Percentiles rank a stretch among this genome's conserved stretches.
These are phyloP conservation scores for Phalaenopsis hybrid DNA, from an alignment of 116 monocot species.

Conservation along the genomic window DNA sequence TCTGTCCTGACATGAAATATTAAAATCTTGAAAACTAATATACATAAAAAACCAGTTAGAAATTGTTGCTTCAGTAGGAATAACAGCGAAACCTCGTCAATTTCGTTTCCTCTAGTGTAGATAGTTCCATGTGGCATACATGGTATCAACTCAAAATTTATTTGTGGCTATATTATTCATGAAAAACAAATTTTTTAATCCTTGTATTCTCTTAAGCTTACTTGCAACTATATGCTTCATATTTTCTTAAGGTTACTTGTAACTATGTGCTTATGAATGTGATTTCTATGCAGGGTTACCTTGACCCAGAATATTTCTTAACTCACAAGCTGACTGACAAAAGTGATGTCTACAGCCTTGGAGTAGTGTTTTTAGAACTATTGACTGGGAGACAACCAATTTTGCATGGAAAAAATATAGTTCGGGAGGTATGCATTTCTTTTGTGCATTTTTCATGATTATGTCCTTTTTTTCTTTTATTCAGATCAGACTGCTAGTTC, in stretches of 20 bases:
- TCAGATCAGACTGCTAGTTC: too few species aligned
- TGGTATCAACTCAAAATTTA: too few species aligned
- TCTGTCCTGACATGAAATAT: too few species aligned
- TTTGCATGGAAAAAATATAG: constrained; percentile 59
- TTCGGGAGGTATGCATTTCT: constrained; percentile 39
- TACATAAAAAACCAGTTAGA: too few species aligned
- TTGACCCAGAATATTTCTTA: constrained; percentile 69
- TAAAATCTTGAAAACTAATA: too few species aligned
- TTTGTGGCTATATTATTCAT: too few species aligned
- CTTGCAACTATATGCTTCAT: neutral
- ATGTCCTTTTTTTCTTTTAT: too few species aligned
- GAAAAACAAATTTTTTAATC: neutral
- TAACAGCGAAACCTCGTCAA: too few species aligned
- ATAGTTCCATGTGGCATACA: too few species aligned
- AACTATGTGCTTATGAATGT: neutral
- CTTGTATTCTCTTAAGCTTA: neutral
- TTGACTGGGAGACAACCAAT: constrained; percentile 62
- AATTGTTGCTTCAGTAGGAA: too few species aligned
- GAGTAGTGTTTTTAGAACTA: constrained; percentile 60
- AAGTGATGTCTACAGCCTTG: constrained; percentile 70
- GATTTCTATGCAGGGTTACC: constrained; percentile 40
- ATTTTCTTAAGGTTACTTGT: neutral
- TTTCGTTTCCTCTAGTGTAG: too few species aligned
- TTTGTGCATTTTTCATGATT: neutral
- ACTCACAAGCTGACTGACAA: constrained; percentile 71